A percentile compares a stretch with the other conserved stretches of the same genome.
These are phyloP conservation scores for Podospora pseudocomata DNA, from an alignment of 495 filamentous ascomycete species.

Conservation along the genomic window DNA sequence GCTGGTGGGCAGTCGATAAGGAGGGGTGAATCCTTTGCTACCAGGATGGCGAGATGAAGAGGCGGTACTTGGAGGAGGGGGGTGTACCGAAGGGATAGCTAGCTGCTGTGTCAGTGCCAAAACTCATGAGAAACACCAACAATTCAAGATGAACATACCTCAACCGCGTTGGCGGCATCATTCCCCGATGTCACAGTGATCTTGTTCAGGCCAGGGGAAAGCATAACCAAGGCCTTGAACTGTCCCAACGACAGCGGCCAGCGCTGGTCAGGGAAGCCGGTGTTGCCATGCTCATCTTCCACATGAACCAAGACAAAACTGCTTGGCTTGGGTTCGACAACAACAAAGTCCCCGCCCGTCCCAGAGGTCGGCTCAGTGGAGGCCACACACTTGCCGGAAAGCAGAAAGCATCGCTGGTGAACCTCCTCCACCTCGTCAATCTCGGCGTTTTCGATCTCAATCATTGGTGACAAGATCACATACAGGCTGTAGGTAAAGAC, in stretches of 20 bases:
- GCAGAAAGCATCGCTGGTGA: slow-evolving; percentile 19
- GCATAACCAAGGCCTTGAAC: slow-evolving; percentile 72
- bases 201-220: slow-evolving; percentile 68
- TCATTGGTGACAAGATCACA: slow-evolving; percentile 8
- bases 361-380: neutral
- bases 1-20: slow-evolving; percentile 40
- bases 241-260: slow-evolving; percentile 73
- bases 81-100: slow-evolving; percentile 17
- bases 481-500: neutral
- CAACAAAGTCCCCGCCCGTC: slow-evolving; percentile 1
- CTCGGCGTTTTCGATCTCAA: slow-evolving; percentile 16
- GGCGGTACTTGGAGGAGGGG: slow-evolving; percentile 38
- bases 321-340: neutral
- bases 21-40: slow-evolving; percentile 45
- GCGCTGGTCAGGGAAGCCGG: slow-evolving; percentile 28
- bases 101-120: neutral
- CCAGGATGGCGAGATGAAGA: slow-evolving; percentile 48
- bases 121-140: neutral
- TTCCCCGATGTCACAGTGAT: slow-evolving; percentile 28
- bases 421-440: slow-evolving; percentile 14
- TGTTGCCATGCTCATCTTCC: slow-evolving; percentile 1
- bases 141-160: neutral
- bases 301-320: neutral
- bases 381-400: slow-evolving; percentile 14
- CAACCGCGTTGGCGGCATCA: neutral